Evolutionary conservation across 2,329 filamentous ascomycete species (phyloP), one percentile per base, ranked within the genome.

Genomic region (Lachnellula arida): DNA sequence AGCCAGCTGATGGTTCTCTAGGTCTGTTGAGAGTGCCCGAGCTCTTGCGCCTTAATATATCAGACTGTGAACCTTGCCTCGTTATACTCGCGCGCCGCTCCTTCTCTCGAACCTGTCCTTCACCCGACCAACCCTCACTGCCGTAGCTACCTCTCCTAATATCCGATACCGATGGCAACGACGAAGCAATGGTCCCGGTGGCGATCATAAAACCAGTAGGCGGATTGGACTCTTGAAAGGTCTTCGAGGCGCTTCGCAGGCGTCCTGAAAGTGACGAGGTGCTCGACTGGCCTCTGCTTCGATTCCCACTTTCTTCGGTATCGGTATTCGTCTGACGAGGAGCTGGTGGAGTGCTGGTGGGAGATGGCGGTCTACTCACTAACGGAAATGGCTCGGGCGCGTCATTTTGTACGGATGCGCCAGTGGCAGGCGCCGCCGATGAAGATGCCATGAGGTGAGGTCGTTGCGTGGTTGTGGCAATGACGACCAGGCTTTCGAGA

Each of bases 151-250:
- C 68, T 59, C 64, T 58, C 49, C 68, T 64, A 14, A 70, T 67
- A 56, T 70, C 64, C 4, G 58, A 47, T 32, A 69, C 44, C 7
- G 67, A 63, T 59, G 67, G 67, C 37, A 67, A 57, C n/a, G 58
- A 56, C 3, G 67, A 64, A n/a, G 63, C 74, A 52, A 79, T 72
- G 35, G 73, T 70, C 40, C 76, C 73, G 0, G 76, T 77, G 15
- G 76, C 77, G 14, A 77, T 74, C 57, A 75, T 73, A 63, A 81
- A 78, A 11, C 77, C 77, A 48, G 70, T 71, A 2, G 76, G 78
- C 11, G 75, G 70, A 12, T 72, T 73, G 5, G 78, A 80, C 47
- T 76, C 72, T 53, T 73, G 71, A 57, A 81, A 80, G 5, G 60
- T 64, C 51, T 64, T 64, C 1, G 67, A 69, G 14, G 62, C 68